A percentile compares a stretch with the other conserved stretches of the same genome.
phyloP scores from a whole-genome alignment of 2,329 filamentous ascomycete species.

The Eurotiales sp. region DNA sequence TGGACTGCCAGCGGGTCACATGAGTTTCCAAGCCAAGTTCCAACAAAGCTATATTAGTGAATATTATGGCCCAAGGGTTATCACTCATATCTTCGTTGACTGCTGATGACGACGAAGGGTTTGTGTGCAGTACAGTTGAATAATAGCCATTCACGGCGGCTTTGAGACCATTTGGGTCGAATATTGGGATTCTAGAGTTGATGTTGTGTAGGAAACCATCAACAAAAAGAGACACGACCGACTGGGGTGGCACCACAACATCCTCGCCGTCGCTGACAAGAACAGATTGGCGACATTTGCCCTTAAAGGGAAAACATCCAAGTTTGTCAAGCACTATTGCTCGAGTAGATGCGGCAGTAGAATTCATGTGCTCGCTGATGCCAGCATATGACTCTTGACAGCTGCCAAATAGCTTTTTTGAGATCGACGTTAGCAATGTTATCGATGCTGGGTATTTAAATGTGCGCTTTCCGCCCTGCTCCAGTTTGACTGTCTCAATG shows the following conservation, averaged over 20 bases:
- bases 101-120: neutral
- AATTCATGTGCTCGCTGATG: neutral
- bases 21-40: neutral
- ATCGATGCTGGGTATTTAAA: constrained; percentile 5
- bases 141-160: constrained; percentile 1
- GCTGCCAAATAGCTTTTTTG: neutral
- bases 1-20: neutral
- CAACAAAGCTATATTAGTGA: neutral
- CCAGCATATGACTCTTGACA: neutral
- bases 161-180: neutral
- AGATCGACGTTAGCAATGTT: constrained; percentile 2
- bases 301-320: neutral
- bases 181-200: constrained; percentile 4
- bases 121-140: neutral
- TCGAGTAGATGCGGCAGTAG: neutral
- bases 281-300: neutral
- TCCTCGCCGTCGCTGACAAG: neutral
- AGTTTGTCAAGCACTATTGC: neutral
- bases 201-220: constrained; percentile 3
- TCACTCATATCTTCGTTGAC: neutral
- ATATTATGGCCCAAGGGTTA: neutral
- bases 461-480: constrained; percentile 5
- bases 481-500: constrained; percentile 3
- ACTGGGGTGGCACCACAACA: neutral
- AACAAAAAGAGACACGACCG: neutral